Conservation (phyloP, 2,329 filamentous ascomycete species). For the Fusarium kyushuense region DNA sequence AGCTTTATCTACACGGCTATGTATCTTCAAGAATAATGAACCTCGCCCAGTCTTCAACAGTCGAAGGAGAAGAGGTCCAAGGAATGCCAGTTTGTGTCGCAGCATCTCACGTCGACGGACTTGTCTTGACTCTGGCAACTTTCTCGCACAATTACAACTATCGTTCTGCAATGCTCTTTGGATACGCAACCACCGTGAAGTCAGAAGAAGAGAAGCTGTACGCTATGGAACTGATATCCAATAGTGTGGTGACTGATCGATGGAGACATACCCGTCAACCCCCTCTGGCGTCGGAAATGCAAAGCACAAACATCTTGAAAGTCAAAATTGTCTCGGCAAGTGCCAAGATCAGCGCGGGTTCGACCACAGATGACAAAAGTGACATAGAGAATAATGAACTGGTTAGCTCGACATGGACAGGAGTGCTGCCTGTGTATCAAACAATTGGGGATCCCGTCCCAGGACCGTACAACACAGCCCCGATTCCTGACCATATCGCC, state of each 20-base stretch:
- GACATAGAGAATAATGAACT: constrained; percentile 61
- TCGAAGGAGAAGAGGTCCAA: constrained; percentile 30
- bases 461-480: constrained; percentile 68
- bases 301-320: constrained; percentile 78
- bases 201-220: constrained; percentile 78
- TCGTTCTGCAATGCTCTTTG: constrained; percentile 82
- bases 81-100: constrained; percentile 79
- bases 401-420: constrained; percentile 63
- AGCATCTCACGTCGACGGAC: constrained; percentile 80
- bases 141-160: constrained; percentile 90
- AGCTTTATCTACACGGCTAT: constrained; percentile 88
- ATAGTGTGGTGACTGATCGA: constrained; percentile 75
- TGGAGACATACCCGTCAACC: constrained; percentile 78
- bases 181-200: constrained; percentile 75
- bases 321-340: constrained; percentile 77
- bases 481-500: constrained; percentile 71
- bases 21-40: constrained; percentile 83
- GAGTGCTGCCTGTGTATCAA: constrained; percentile 72
- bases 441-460: constrained; percentile 73
- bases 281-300: constrained; percentile 79
- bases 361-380: constrained; percentile 65
- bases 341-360: constrained; percentile 78
- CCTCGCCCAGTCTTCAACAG: constrained; percentile 54
- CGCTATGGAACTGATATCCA: constrained; percentile 83
- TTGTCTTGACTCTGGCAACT: constrained; percentile 82